Percentiles rank a stretch among this genome's conserved stretches.
These are phyloP conservation scores for Monosporascus sp. DNA, from an alignment of 2,329 filamentous ascomycete species.

Conservation along the genomic window DNA sequence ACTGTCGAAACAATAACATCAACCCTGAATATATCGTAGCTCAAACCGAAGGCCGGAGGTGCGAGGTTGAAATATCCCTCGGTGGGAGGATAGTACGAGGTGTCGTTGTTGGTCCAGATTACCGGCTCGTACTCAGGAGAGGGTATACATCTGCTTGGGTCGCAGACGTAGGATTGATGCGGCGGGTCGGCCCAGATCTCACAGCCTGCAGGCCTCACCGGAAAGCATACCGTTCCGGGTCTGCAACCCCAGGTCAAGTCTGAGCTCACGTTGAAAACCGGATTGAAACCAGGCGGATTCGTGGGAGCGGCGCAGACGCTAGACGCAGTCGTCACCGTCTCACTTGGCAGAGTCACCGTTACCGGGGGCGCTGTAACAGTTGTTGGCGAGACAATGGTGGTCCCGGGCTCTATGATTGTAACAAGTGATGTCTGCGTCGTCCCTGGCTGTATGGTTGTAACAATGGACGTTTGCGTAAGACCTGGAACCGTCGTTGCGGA, in stretches of 20 bases:
- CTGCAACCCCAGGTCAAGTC: constrained; percentile 48
- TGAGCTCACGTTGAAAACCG: constrained; percentile 28
- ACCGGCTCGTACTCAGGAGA: constrained; percentile 32
- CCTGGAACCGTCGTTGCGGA: neutral
- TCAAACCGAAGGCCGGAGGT: constrained; percentile 56
- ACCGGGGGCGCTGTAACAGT: constrained; percentile 13
- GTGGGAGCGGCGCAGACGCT: constrained; percentile 38
- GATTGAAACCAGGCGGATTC: constrained; percentile 20
- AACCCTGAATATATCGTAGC: constrained; percentile 54
- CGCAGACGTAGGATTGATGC: constrained; percentile 39
- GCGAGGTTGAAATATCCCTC: constrained; percentile 61
- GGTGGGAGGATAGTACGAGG: constrained; percentile 45
- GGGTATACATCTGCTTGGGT: constrained; percentile 36
- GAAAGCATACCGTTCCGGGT: constrained; percentile 48
- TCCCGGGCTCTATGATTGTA: neutral
- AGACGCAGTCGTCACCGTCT: constrained; percentile 1
- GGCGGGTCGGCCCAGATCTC: constrained; percentile 47
- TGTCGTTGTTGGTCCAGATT: constrained; percentile 39
- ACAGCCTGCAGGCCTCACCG: constrained; percentile 43
- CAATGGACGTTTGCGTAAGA: constrained; percentile 1
- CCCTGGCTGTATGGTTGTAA: neutral
- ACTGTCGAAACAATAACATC: constrained; percentile 31
- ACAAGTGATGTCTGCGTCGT: neutral
- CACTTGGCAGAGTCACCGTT: constrained; percentile 6
- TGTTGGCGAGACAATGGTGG: constrained; percentile 11